phyloP scores from a whole-genome alignment of 768 basidiomycete species.

The Russula abietina region DNA sequence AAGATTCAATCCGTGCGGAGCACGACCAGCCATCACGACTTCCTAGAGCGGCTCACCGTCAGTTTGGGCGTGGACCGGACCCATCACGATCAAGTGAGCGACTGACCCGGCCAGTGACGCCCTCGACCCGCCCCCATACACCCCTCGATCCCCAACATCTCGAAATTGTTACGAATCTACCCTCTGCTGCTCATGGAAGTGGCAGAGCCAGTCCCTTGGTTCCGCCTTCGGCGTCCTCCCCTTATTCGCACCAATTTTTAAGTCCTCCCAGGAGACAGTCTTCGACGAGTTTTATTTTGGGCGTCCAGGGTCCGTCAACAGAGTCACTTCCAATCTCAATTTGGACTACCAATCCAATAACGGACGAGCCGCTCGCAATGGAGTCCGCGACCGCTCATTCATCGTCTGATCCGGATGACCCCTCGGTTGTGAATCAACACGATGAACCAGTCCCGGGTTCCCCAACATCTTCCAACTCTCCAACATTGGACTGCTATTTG shows the following conservation, averaged over 20 bases:
- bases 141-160: too few relatives aligned
- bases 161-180: too few relatives aligned
- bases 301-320: constrained; percentile 1
- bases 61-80: constrained; percentile 1
- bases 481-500: not conserved
- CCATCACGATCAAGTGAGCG: not conserved
- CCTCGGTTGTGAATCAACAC: not conserved
- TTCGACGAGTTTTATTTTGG: not conserved
- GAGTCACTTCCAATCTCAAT: not conserved
- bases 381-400: not conserved
- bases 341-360: too few relatives aligned
- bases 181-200: not conserved
- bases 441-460: not conserved
- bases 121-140: not conserved
- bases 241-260: not conserved
- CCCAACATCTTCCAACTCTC: too few relatives aligned
- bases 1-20: not conserved
- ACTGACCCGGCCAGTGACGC: not conserved
- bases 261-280: not conserved
- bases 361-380: not conserved
- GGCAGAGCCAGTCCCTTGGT: not conserved
- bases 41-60: constrained; percentile 3
- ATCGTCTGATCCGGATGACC: too few relatives aligned
- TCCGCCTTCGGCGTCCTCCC: not conserved
- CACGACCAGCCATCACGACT: constrained; percentile 1